Conservation (phyloP, 2,329 filamentous ascomycete species). For the Chaetomium sp. region DNA sequence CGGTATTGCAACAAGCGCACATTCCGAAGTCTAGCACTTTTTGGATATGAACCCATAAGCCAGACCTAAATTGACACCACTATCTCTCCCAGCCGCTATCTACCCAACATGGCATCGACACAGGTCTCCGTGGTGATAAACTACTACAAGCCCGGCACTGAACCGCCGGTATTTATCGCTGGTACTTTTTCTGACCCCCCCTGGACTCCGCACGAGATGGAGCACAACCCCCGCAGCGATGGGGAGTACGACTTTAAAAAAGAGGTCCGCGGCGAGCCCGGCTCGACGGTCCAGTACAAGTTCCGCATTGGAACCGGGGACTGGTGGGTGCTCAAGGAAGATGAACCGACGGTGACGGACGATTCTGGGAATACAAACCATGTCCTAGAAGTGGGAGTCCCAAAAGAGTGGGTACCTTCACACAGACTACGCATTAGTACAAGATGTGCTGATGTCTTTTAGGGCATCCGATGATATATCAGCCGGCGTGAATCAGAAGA, state of each 20-base stretch:
- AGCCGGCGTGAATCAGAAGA: not conserved
- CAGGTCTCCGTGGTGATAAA: constrained; percentile 49
- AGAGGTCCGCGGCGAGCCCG: constrained; percentile 46
- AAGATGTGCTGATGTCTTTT: not conserved
- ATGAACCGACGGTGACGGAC: constrained; percentile 45
- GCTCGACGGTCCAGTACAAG: constrained; percentile 65
- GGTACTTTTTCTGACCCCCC: constrained; percentile 60
- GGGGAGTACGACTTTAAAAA: constrained; percentile 55
- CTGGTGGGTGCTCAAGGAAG: constrained; percentile 65
- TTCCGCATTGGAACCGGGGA: constrained; percentile 61
- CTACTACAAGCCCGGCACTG: constrained; percentile 52
- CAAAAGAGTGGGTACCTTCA: constrained; percentile 11
- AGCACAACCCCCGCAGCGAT: constrained; percentile 41
- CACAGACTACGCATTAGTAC: not conserved
- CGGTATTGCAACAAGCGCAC: too few species aligned
- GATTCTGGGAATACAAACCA: constrained; percentile 44
- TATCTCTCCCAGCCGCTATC: not conserved
- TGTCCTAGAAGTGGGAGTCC: constrained; percentile 31
- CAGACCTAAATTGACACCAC: not conserved
- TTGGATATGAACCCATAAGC: not conserved
- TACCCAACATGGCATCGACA: constrained; percentile 29
- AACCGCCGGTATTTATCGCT: constrained; percentile 64
- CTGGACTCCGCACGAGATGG: constrained; percentile 65
- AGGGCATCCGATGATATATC: not conserved
- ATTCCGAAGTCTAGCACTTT: too few species aligned